These are phyloP conservation scores for Sordaria brevicollis DNA, from an alignment of 495 filamentous ascomycete genomes.

Conservation along the genomic window DNA sequence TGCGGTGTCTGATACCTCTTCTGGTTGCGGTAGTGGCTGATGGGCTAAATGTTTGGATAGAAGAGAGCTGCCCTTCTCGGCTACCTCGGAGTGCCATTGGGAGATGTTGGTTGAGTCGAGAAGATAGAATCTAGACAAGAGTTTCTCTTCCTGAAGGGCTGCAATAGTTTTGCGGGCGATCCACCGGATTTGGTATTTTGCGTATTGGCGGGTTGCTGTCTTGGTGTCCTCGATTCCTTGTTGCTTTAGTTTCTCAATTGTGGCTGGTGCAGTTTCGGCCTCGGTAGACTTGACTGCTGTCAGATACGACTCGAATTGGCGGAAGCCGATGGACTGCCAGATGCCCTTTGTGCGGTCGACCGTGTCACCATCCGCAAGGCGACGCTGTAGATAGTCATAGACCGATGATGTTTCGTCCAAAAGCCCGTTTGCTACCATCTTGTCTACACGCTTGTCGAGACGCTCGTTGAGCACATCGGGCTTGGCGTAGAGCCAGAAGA, in stretches of 20 bases:
- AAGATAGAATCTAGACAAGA: conserved; percentile 52
- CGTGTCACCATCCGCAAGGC: conserved; percentile 35
- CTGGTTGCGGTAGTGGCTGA: conserved; percentile 47
- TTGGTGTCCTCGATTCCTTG: conserved; percentile 47
- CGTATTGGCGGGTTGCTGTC: conserved; percentile 76
- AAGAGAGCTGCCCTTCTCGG: conserved; percentile 50
- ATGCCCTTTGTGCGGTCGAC: conserved; percentile 73
- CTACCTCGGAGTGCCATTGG: conserved; percentile 49
- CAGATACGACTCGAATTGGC: conserved; percentile 71
- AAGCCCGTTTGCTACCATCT: conserved; percentile 71
- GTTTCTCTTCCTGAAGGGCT: conserved; percentile 43
- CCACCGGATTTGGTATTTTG: conserved; percentile 73
- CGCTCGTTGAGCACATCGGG: conserved; percentile 54
- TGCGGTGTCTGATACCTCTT: conserved; percentile 49
- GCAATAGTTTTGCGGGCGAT: conserved; percentile 70
- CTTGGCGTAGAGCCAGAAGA: conserved; percentile 83
- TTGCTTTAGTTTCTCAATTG: conserved; percentile 28
- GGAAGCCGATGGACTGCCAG: conserved; percentile 94
- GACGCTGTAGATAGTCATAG: conserved; percentile 40
- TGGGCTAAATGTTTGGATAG: conserved; percentile 48
- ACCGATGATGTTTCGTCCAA: conserved; percentile 54
- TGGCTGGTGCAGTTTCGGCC: conserved; percentile 4
- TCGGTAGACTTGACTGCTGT: conserved; percentile 32
- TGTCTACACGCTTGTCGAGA: conserved; percentile 66
- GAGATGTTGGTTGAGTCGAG: conserved; percentile 60